Base-by-base conservation (phyloP, 768 basidiomycete genomes). In the Tylopilus vinaceipallidus region DNA sequence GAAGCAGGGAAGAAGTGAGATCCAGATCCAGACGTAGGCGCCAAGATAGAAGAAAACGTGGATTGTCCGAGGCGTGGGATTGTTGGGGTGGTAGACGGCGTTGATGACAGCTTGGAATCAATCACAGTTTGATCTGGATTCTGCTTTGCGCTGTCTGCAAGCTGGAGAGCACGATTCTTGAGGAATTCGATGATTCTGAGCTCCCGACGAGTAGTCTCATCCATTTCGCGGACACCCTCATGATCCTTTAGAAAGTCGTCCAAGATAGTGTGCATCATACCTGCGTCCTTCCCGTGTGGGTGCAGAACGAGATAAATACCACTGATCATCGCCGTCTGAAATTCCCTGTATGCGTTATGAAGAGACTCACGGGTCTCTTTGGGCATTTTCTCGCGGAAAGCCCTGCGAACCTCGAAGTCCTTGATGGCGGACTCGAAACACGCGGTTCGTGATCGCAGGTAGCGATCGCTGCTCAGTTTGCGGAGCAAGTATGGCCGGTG, bases 341-440 rank as follows among this genome's bases (percentile, higher is more conserved):
- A 93, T 60, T 91, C 90, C 48, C 90, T 76, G 61, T 91, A 92
- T 7, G 86, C 87, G 54, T 88, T 90, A 59, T 88, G 83, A 24
- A 90, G 75, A 41, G 86, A 84, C 57, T 81, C 81, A 20, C 78
- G 79, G 13, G 79, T 80, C 61, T 86, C 86, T 58, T 78, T 79
- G 1, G 83, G 75, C 49, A 82, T 75, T 22, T 73, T 69, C 50
- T 82, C 75, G 51, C 83, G 74, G 63, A 90, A 91, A 4, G 76
- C 78, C 50, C 81, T 78, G 42, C 90, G 82, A 52, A 93, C 82
- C 56, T 84, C 77, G 62, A 88, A 94, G 65, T 95, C 93, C 61
- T 83, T 85, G 57, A 91, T 81, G 4, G 93, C 91, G 12, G 90
- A 91, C 53, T 95, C 91, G 60, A 95, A 95, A 65, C 92, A 97